Evolutionary conservation across 169 alveolate species (phyloP), one percentile per base, ranked within the genome.

Genomic region (Plasmodium vivax): DNA sequence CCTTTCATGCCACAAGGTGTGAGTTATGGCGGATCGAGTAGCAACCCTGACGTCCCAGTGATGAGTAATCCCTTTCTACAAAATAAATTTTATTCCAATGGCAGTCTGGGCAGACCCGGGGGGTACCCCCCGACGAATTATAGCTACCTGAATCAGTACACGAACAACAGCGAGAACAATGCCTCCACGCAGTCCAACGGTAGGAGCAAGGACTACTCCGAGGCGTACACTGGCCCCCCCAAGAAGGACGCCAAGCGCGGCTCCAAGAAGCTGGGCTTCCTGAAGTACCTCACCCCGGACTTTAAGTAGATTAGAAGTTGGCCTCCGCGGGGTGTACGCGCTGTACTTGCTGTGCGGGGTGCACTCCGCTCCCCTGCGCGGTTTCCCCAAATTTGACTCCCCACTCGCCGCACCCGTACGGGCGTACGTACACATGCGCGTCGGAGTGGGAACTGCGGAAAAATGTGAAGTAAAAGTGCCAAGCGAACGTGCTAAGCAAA

Each of bases 191-290:
- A 85, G 43, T 74, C 93, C 34, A 23, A 36, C 16, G 56, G 81
- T 9, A 73, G 93, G 62, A 85, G 51, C 47, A 85, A 85, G 36
- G 93, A 85, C 9, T 51, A 71, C 62, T 75, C 84, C 7, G 93
- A 85, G 10, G 43, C 9, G n/a, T 85, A 85, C 38, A 45, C 9
- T 45, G 62, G 30, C 16, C 7, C 80, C 23, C 36, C 84, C 23
- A 74, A 85, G 47, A 71, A 85, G 38, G 93, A 85, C 16, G 19
- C 58, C 41, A 75, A 75, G 14, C 79, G 71, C 9, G 71, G 85
- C 6, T 85, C 93, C 71, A 58, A 85, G 62, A 85, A 54, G 51
- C 32, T 85, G 47, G 93, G 93, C 5, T 85, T 85, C 77, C 80
- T 85, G 41, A 85, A 85, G 62, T 85, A 85, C 62, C 77, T 85